Evolutionary conservation across 2,329 filamentous ascomycete species (phyloP).

Genomic region (Aspergillus calidoustus): DNA sequence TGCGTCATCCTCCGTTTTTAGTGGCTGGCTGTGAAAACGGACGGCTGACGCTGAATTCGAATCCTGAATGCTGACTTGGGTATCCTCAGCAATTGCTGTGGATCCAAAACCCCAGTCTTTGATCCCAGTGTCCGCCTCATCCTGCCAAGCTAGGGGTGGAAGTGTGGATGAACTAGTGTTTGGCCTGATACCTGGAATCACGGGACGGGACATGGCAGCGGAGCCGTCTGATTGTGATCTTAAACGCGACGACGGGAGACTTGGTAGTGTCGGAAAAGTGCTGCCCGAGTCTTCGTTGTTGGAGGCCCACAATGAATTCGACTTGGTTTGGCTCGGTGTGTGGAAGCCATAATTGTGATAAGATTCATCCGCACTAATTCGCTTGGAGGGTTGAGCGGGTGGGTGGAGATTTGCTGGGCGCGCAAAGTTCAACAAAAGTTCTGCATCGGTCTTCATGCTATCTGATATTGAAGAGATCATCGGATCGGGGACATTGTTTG

Average conservation of each 20-base stretch:
- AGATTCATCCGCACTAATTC: conserved; percentile 40
- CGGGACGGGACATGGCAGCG: conserved; percentile 41
- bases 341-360: conserved; percentile 30
- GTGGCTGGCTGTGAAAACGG: conserved; percentile 23
- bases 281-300: conserved; percentile 26
- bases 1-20: conserved; percentile 36
- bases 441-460: conserved; percentile 54
- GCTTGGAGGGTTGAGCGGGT: conserved; percentile 29
- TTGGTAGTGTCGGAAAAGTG: conserved; percentile 23
- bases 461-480: conserved; percentile 40
- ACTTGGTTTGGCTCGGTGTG: conserved; percentile 27
- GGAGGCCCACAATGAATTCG: conserved; percentile 21
- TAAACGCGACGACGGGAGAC: conserved; percentile 40
- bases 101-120: conserved; percentile 19
- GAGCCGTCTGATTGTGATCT: conserved; percentile 50
- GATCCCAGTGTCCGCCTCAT: conserved; percentile 28
- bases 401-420: conserved; percentile 43
- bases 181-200: conserved; percentile 41
- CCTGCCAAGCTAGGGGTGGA: conserved; percentile 39
- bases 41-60: conserved; percentile 9
- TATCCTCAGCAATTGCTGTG: conserved; percentile 18
- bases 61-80: conserved; percentile 18
- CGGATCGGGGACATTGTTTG: conserved; percentile 31
- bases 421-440: conserved; percentile 52
- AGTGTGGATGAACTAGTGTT: conserved; percentile 45